phyloP scores from a whole-genome alignment of 1,284 basidiomycete species.

The Hemileia vastatrix region DNA sequence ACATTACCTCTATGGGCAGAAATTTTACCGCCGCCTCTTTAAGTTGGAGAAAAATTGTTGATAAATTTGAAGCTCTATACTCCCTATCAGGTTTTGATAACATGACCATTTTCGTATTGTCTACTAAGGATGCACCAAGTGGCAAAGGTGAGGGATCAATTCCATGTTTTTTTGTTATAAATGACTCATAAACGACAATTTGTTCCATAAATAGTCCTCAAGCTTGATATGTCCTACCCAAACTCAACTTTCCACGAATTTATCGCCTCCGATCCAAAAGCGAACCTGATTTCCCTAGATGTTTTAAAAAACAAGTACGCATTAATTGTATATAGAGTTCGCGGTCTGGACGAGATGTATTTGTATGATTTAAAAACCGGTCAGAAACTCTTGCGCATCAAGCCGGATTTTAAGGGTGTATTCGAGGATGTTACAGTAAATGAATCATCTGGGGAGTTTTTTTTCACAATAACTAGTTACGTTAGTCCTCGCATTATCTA shows the following conservation, averaged over 20 bases:
- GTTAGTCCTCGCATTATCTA: slow-evolving; percentile 62
- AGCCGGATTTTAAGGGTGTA: slow-evolving; percentile 61
- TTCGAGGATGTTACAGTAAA: slow-evolving; percentile 52
- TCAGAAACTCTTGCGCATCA: slow-evolving; percentile 53
- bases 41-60: slow-evolving; percentile 62
- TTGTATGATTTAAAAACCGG: slow-evolving; percentile 57
- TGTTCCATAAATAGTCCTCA: slow-evolving; percentile 54
- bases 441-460: slow-evolving; percentile 57
- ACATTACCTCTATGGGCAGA: too few relatives aligned
- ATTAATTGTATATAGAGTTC: slow-evolving; percentile 60
- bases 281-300: slow-evolving; percentile 54
- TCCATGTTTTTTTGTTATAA: slow-evolving; percentile 49
- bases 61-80: slow-evolving; percentile 58
- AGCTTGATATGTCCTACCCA: slow-evolving; percentile 55
- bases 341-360: slow-evolving; percentile 75
- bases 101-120: slow-evolving; percentile 22
- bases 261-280: slow-evolving; percentile 59
- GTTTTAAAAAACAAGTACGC: slow-evolving; percentile 57
- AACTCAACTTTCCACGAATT: slow-evolving; percentile 53
- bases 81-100: slow-evolving; percentile 25
- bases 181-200: slow-evolving; percentile 40
- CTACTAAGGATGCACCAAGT: slow-evolving; percentile 25
- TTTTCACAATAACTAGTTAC: slow-evolving; percentile 60
- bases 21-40: too few relatives aligned
- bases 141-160: slow-evolving; percentile 7